Evolutionary conservation across 2,329 filamentous ascomycete genomes (phyloP).

Genomic region (Incumbomyces lentus): DNA sequence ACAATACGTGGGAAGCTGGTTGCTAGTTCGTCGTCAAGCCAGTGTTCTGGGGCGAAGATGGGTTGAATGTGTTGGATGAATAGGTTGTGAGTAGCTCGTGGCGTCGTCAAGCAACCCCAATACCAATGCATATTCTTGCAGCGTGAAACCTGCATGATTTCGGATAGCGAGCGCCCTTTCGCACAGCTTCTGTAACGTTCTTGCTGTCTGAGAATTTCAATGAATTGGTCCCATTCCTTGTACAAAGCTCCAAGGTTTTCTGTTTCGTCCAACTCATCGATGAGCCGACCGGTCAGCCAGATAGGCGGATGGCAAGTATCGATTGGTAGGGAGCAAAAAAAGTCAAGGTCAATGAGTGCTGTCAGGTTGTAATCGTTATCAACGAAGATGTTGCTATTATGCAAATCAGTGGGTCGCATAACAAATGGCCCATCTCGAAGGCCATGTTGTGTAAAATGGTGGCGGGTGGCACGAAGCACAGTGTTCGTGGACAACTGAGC

Average conservation of each 20-base stretch:
- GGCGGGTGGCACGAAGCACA: slow-evolving; percentile 19
- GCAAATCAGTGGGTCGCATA: slow-evolving; percentile 30
- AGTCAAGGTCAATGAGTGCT: slow-evolving; percentile 20
- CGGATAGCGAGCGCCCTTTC: not conserved
- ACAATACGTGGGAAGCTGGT: slow-evolving; percentile 12
- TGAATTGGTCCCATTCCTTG: slow-evolving; percentile 14
- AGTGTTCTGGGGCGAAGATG: slow-evolving; percentile 14
- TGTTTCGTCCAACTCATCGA: slow-evolving; percentile 4
- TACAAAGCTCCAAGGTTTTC: slow-evolving; percentile 4
- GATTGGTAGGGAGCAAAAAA: slow-evolving; percentile 21
- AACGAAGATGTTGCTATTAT: slow-evolving; percentile 26
- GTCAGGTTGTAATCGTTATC: slow-evolving; percentile 21
- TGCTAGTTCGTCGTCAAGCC: slow-evolving; percentile 1
- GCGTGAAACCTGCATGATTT: slow-evolving; percentile 18
- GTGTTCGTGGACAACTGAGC: slow-evolving; percentile 18
- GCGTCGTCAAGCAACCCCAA: slow-evolving; percentile 16
- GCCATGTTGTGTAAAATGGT: too few relatives aligned
- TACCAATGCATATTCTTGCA: slow-evolving; percentile 22
- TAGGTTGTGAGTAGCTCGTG: slow-evolving; percentile 17
- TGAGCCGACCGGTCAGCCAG: slow-evolving; percentile 18
- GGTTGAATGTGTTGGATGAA: slow-evolving; percentile 23
- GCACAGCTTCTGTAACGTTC: slow-evolving; percentile 4
- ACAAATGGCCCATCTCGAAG: slow-evolving; percentile 26
- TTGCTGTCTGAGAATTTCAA: slow-evolving; percentile 18
- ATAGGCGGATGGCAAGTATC: slow-evolving; percentile 17